Percentiles rank a stretch among this genome's conserved stretches.
phyloP scores from a whole-genome alignment of 441 rosid species.

The Aleurites moluccanus region DNA sequence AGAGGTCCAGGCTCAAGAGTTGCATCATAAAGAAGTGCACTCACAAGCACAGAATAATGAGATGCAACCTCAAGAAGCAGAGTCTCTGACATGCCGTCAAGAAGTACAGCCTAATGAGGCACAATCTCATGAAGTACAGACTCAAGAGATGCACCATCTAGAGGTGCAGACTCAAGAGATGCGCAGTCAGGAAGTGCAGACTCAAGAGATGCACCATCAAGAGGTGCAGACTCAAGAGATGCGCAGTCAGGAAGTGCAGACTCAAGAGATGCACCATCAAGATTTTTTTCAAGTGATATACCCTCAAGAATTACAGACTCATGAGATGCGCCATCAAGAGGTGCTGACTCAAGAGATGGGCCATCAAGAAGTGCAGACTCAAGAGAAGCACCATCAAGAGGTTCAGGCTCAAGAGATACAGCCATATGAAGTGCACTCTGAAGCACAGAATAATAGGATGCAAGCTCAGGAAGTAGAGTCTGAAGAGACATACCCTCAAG shows the following conservation, averaged over 20 bases:
- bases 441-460: not conserved
- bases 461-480: not conserved
- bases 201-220: not conserved
- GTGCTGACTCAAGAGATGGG: not conserved
- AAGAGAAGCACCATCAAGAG: not conserved
- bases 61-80: slow-evolving; percentile 1
- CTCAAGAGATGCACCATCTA: not conserved
- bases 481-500: not conserved
- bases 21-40: no score
- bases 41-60: not conserved
- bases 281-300: not conserved
- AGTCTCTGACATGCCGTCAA: not conserved
- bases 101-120: not conserved
- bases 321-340: slow-evolving; percentile 13
- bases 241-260: not conserved
- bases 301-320: not conserved
- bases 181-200: not conserved
- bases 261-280: not conserved
- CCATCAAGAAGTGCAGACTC: not conserved
- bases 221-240: no score
- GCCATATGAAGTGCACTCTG: not conserved
- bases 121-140: not conserved
- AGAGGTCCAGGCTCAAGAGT: no score
- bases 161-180: no score
- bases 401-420: not conserved